Base-by-base conservation (phyloP, 2,329 filamentous ascomycete genomes). In the Westerdykella ornata region DNA sequence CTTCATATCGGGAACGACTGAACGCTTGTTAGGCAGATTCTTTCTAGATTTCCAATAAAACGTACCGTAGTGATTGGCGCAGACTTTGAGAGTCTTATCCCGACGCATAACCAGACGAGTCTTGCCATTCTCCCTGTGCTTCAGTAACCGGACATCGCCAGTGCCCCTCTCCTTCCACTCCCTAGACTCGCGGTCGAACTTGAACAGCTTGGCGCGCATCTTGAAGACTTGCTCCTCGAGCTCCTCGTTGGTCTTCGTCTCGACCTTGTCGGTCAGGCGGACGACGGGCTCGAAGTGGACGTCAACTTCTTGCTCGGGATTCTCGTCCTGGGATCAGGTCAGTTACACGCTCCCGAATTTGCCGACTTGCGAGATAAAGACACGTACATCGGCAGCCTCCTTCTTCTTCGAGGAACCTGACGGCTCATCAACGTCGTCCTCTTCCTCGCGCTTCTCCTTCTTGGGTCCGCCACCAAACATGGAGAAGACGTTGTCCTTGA, bases 111-210 rank as follows among this genome's bases (percentile, higher is more conserved):
- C 92, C 60, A 98, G 76, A 59, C 92, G 82, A 45, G 89, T 95
- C 84, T 97, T 97, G 72, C 85, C 82, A 69, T 95, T 96, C 76
- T 96, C 89, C 80, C 88, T 92, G 78, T 98, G 92, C 82, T 96
- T 97, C 66, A 98, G 77, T 70, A 98, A 78, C 64, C 90, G 82
- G 51, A 97, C 89, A 62, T 97, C 90, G 60, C 92, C 92, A 52
- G 92, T 97, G 53, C 92, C 92, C 66, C 92, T 85, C 81, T 98
- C 92, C 79, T 97, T 98, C 92, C 92, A 98, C 76, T 97, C 92
- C 69, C 84, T 84, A 58, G 78, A 80, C 40, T 95, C 88, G 58
- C 85, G 81, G 71, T 95, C 84, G 68, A 97, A 98, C 75, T 89
- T 90, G 83, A 98, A 98, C 53, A 98, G 84, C 81, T 98, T 98